Conservation (phyloP, 306 rosid species). For the Medicago truncatula region DNA sequence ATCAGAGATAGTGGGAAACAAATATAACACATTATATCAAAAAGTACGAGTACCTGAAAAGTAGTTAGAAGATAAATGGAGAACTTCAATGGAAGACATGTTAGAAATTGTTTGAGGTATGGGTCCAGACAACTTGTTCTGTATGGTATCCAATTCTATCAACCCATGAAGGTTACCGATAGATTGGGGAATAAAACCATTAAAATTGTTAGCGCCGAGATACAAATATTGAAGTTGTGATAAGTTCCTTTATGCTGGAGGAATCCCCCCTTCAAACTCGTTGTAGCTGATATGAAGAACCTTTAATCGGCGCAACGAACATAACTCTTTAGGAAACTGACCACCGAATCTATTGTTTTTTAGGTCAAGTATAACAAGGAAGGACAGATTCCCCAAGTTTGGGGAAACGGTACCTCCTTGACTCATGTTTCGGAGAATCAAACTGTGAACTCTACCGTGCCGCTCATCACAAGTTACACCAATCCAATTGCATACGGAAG, state of each 20-base stretch:
- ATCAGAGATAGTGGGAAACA: too few species aligned
- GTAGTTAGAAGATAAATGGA: too few species aligned
- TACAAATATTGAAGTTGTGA: too few species aligned
- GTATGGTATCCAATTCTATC: background rate
- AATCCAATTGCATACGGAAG: constrained; percentile 35
- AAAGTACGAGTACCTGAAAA: too few species aligned
- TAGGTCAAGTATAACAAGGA: constrained; percentile 35
- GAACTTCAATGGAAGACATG: too few species aligned
- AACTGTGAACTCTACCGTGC: constrained; percentile 1
- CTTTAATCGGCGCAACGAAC: background rate
- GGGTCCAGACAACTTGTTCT: too few species aligned
- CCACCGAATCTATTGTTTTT: constrained; percentile 30
- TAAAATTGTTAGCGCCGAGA: constrained; percentile 15
- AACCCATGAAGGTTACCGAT: background rate
- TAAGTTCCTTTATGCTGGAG: constrained; percentile 27
- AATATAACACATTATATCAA: too few species aligned
- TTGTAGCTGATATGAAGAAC: background rate
- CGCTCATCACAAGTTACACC: constrained; percentile 39
- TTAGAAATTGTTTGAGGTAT: too few species aligned
- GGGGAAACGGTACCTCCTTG: constrained; percentile 28
- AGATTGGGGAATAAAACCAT: background rate
- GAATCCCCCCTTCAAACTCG: constrained; percentile 23
- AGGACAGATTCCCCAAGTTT: constrained; percentile 31
- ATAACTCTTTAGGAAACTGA: constrained; percentile 13
- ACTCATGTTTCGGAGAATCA: constrained; percentile 23